These are phyloP conservation scores for Penicillium griseofulvum DNA, from an alignment of 2,329 filamentous ascomycete genomes.

Conservation along the genomic window DNA sequence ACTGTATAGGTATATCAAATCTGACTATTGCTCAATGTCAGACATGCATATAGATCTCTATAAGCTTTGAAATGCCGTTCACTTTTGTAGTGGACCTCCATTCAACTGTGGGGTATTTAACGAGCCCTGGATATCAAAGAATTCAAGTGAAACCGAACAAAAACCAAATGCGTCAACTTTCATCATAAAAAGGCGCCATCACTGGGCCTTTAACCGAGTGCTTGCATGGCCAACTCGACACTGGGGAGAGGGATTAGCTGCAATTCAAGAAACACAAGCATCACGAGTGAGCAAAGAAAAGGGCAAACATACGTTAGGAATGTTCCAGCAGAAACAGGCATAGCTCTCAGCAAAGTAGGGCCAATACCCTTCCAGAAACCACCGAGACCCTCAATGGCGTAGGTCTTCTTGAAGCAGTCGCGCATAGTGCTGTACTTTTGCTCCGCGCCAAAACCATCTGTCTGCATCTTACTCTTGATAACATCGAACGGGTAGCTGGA, in stretches of 20 bases:
- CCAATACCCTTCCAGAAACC: conserved; percentile 96
- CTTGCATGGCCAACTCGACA: conserved; percentile 49
- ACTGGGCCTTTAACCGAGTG: conserved; percentile 36
- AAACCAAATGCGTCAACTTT: conserved; percentile 11
- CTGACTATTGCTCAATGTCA: not conserved
- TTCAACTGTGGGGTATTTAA: conserved; percentile 5
- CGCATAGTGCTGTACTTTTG: conserved; percentile 78
- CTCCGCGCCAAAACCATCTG: conserved; percentile 75
- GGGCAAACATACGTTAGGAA: conserved; percentile 68
- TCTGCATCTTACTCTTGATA: conserved; percentile 99
- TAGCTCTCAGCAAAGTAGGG: conserved; percentile 86
- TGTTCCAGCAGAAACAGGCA: conserved; percentile 97
- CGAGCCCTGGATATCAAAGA: conserved; percentile 23
- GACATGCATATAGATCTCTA: not conserved
- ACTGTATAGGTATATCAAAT: not conserved
- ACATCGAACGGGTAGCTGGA: conserved; percentile 94
- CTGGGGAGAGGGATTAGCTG: conserved; percentile 26
- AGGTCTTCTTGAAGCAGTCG: conserved; percentile 84
- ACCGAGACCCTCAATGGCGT: conserved; percentile 67
- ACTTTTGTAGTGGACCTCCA: conserved; percentile 6
- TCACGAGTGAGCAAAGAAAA: not conserved
- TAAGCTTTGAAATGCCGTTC: conserved; percentile 1
- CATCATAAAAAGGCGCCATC: conserved; percentile 1
- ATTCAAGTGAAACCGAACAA: conserved; percentile 7
- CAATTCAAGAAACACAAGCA: not conserved